A percentile compares a stretch with the other conserved stretches of the same genome.
Conservation (phyloP, 805 yeast genomes). For the Hanseniaspora occidentalis region DNA sequence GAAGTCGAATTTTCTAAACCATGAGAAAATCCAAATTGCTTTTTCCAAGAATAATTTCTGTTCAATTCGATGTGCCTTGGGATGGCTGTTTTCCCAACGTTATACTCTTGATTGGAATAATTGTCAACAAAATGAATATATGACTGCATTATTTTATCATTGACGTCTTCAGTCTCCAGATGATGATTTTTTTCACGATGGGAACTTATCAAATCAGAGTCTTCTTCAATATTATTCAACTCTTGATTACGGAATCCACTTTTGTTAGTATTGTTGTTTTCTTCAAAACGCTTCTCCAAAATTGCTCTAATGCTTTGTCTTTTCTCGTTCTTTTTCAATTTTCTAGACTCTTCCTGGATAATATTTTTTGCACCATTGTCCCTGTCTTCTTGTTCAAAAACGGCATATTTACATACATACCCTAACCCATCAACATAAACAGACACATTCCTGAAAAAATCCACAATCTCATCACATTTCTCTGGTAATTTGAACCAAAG, state of each 20-base stretch:
- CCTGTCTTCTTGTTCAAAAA: conserved; percentile 43
- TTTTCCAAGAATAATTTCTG: conserved; percentile 23
- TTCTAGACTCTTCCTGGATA: no score
- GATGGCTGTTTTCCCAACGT: conserved; percentile 22
- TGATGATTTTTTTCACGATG: conserved; percentile 6
- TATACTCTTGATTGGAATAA: conserved; percentile 42
- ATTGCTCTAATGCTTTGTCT: conserved; percentile 6
- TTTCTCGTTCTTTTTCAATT: conserved; percentile 8
- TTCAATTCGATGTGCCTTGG: conserved; percentile 11
- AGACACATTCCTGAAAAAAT: conserved; percentile 81
- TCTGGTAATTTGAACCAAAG: conserved; percentile 73
- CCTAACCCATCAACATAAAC: conserved; percentile 92
- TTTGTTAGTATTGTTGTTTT: conserved; percentile 4
- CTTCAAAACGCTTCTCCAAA: conserved; percentile 9
- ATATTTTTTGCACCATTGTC: conserved; percentile 8
- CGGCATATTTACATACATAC: conserved; percentile 86
- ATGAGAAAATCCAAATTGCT: conserved; percentile 23
- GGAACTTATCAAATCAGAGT: conserved; percentile 5
- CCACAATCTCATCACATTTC: conserved; percentile 64
- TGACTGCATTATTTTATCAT: conserved; percentile 85
- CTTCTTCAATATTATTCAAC: conserved; percentile 12
- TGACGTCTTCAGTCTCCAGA: conserved; percentile 31
- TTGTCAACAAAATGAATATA: conserved; percentile 80
- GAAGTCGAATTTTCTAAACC: not conserved
- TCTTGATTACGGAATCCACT: no score